Evolutionary conservation across 2,329 filamentous ascomycete species (phyloP).

Genomic region (Amphichorda felina): DNA sequence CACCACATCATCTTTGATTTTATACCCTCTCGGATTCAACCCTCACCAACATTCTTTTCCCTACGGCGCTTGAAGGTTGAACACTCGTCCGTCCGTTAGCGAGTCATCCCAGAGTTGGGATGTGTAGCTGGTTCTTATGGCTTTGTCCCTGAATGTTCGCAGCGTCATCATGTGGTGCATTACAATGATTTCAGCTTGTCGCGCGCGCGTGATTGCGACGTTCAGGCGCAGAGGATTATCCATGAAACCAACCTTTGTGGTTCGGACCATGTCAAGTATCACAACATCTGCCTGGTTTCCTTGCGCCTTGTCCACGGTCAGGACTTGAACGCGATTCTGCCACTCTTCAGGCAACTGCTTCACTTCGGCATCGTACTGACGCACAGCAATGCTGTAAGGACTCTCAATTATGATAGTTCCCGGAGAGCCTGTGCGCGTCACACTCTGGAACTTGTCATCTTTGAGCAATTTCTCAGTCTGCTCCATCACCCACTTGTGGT

Average conservation of each 20-base stretch:
- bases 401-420: conserved; percentile 31
- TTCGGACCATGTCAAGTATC: conserved; percentile 33
- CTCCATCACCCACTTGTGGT: conserved; percentile 23
- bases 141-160: conserved; percentile 4
- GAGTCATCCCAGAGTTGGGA: conserved; percentile 20
- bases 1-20: too few relatives aligned
- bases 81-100: background rate
- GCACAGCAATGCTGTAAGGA: conserved; percentile 26
- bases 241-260: conserved; percentile 24
- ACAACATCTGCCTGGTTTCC: conserved; percentile 36
- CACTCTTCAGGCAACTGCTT: conserved; percentile 13
- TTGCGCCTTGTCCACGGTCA: conserved; percentile 32
- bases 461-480: conserved; percentile 17
- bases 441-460: conserved; percentile 17
- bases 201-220: conserved; percentile 30
- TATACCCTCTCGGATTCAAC: too few relatives aligned
- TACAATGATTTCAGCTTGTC: conserved; percentile 31
- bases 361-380: conserved; percentile 19
- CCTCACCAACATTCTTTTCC: too few relatives aligned
- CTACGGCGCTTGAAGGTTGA: background rate
- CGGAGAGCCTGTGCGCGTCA: conserved; percentile 9
- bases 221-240: conserved; percentile 31
- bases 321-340: conserved; percentile 20
- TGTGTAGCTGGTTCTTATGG: conserved; percentile 10
- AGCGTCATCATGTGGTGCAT: conserved; percentile 26